These are phyloP conservation scores for Solanum ahanhuiri DNA, from an alignment of 257 asterid species.

Conservation along the genomic window DNA sequence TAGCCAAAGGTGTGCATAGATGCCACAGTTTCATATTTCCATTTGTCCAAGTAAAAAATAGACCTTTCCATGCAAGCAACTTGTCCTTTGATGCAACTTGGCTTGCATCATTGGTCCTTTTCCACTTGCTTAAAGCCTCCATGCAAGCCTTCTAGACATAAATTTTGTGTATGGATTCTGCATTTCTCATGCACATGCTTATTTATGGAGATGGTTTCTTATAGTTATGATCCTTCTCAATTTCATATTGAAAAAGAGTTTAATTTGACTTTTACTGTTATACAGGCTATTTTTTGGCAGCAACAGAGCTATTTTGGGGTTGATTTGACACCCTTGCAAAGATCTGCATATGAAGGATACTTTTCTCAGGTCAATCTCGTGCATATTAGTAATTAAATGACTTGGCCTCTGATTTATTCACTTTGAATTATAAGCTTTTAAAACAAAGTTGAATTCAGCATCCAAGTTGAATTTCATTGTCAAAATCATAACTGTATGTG, in stretches of 20 bases:
- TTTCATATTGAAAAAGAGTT: neutral
- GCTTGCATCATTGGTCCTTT: neutral
- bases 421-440: neutral
- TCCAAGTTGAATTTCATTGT: neutral
- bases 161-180: neutral
- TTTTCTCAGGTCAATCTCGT: constrained; percentile 74
- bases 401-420: neutral
- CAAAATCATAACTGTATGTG: neutral
- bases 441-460: neutral
- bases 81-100: neutral
- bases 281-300: constrained; percentile 98
- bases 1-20: neutral
- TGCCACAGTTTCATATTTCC: neutral
- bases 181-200: neutral
- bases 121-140: neutral
- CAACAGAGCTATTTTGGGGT: constrained; percentile 93
- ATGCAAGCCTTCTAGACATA: neutral
- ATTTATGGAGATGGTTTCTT: neutral
- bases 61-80: neutral
- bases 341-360: constrained; percentile 94
- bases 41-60: neutral
- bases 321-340: constrained; percentile 76
- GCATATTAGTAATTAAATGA: neutral
- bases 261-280: constrained; percentile 14
- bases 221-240: neutral